These are phyloP conservation scores for Massarina eburnea DNA, from an alignment of 2,329 filamentous ascomycete species.

Conservation along the genomic window DNA sequence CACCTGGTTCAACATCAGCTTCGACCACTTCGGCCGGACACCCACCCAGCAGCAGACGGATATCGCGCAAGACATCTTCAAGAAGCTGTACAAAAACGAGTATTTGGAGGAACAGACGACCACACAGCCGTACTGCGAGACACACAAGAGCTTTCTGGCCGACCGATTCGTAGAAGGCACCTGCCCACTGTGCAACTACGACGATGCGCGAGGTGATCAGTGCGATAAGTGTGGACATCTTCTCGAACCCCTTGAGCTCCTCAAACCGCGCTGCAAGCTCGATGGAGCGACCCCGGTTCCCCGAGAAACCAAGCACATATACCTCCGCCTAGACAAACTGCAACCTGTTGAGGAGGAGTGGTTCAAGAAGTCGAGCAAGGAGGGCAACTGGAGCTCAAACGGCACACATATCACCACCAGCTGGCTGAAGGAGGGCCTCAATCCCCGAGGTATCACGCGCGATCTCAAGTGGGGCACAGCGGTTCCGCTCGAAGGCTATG, in stretches of 20 bases:
- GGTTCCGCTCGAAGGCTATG: slow-evolving; percentile 62
- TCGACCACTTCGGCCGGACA: slow-evolving; percentile 93
- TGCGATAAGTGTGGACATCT: slow-evolving; percentile 54
- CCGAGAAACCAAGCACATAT: slow-evolving; percentile 85
- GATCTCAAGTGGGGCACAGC: slow-evolving; percentile 87
- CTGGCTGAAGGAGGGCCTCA: slow-evolving; percentile 81
- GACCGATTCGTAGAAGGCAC: slow-evolving; percentile 76
- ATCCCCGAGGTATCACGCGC: slow-evolving; percentile 84
- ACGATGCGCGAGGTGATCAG: slow-evolving; percentile 56
- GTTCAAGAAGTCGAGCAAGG: slow-evolving; percentile 71
- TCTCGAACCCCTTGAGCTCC: slow-evolving; percentile 52
- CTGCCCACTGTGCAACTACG: slow-evolving; percentile 68
- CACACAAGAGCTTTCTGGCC: slow-evolving; percentile 53
- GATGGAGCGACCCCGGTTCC: slow-evolving; percentile 79
- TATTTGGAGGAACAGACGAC: slow-evolving; percentile 86
- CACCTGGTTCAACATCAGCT: slow-evolving; percentile 92
- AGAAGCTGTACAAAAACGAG: slow-evolving; percentile 82
- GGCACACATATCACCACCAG: slow-evolving; percentile 74
- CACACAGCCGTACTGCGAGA: slow-evolving; percentile 85
- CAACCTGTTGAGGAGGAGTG: slow-evolving; percentile 76
- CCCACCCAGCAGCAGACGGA: slow-evolving; percentile 86
- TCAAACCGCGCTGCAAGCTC: slow-evolving; percentile 79
- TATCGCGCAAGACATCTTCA: slow-evolving; percentile 91
- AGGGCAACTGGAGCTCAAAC: slow-evolving; percentile 77
- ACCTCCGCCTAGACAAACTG: slow-evolving; percentile 81